A percentile compares a stretch with the other conserved stretches of the same genome.
Conservation (phyloP, 768 basidiomycete genomes). For the Suillus decipiens region DNA sequence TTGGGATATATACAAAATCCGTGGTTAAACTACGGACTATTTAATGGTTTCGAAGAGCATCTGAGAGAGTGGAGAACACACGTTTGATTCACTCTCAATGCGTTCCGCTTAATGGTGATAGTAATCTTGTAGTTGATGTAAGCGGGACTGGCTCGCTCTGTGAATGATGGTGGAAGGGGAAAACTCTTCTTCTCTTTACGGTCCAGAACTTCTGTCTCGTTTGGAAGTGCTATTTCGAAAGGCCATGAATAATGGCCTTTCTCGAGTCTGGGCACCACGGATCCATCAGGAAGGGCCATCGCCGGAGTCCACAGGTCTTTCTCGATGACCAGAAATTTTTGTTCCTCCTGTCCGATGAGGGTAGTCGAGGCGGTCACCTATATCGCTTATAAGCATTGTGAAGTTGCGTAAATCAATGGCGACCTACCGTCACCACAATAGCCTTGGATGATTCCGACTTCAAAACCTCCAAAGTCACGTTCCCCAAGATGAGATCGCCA, state of each 20-base stretch:
- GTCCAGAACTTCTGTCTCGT: constrained; percentile 40
- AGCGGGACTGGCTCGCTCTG: constrained; percentile 54
- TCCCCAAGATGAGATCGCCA: constrained; percentile 50
- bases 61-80: not conserved
- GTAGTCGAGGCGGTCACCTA: constrained; percentile 52
- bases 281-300: constrained; percentile 24
- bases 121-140: constrained; percentile 58
- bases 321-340: constrained; percentile 45
- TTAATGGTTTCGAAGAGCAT: constrained; percentile 3
- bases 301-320: constrained; percentile 44
- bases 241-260: constrained; percentile 50
- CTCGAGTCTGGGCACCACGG: constrained; percentile 36
- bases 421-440: constrained; percentile 39
- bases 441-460: constrained; percentile 51
- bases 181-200: constrained; percentile 39
- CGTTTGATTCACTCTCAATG: constrained; percentile 51
- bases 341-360: constrained; percentile 56
- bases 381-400: not conserved
- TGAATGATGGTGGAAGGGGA: constrained; percentile 53
- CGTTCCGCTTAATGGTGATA: constrained; percentile 50
- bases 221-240: constrained; percentile 49
- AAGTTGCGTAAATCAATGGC: not conserved
- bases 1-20: constrained; percentile 35
- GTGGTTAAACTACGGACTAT: constrained; percentile 30
- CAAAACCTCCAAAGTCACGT: constrained; percentile 50